Conservation (phyloP, 306 rosid genomes). For the Cucumis hystrix region DNA sequence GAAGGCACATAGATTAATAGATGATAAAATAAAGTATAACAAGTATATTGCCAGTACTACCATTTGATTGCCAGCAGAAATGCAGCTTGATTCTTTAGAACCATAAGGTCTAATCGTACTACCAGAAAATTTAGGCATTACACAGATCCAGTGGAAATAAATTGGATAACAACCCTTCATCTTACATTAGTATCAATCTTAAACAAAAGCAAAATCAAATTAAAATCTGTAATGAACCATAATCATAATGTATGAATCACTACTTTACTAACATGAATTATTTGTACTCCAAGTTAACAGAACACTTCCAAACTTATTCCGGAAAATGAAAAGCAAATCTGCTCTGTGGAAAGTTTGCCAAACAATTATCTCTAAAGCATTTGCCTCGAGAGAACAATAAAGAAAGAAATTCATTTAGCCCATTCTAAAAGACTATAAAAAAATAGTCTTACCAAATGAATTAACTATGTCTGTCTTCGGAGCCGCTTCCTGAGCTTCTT, state of each 20-base stretch:
- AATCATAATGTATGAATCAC: neutral
- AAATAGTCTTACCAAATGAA: constrained; percentile 15
- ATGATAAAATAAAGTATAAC: neutral
- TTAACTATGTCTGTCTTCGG: constrained; percentile 37
- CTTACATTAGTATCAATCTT: neutral
- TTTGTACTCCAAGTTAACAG: constrained; percentile 1
- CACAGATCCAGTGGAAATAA: neutral
- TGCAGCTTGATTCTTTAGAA: neutral
- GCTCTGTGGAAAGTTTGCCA: neutral
- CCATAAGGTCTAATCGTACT: neutral
- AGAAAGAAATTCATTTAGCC: neutral
- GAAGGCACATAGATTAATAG: neutral
- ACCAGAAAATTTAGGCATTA: neutral
- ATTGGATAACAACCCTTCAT: neutral
- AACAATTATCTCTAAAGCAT: neutral
- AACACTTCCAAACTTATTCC: constrained; percentile 8
- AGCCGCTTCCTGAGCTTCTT: constrained; percentile 60
- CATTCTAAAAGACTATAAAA: neutral
- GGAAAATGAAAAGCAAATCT: neutral
- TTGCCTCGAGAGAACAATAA: neutral
- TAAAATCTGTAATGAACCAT: neutral
- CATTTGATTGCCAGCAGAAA: neutral
- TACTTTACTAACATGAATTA: neutral
- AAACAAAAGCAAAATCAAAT: neutral
- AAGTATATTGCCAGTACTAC: neutral